A percentile compares a stretch with the other conserved stretches of the same genome.
Evolutionary conservation across 139 green algal genomes (phyloP).

Genomic region (Eudorina sp.): DNA sequence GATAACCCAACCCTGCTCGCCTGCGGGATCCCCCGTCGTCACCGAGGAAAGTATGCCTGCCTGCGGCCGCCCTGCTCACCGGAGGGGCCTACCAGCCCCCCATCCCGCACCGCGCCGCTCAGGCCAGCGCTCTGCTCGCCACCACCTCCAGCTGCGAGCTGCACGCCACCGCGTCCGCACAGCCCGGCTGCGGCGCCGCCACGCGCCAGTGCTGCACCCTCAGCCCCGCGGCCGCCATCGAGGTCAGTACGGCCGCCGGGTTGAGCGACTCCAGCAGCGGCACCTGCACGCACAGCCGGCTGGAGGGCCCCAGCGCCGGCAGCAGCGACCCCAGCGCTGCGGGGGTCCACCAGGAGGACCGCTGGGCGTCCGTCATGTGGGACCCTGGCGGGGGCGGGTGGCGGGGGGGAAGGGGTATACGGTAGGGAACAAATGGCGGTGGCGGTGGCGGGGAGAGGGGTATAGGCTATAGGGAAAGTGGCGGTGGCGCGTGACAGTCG

Average conservation of each 20-base stretch:
- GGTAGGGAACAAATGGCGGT: not conserved
- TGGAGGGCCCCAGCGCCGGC: constrained; percentile 57
- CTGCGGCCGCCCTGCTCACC: too few species aligned
- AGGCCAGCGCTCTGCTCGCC: not conserved
- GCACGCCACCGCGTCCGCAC: not conserved
- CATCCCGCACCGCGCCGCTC: not conserved
- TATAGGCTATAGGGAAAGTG: too few species aligned
- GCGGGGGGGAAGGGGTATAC: not conserved
- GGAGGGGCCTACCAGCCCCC: not conserved
- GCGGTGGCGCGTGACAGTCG: too few species aligned
- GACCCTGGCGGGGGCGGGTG: not conserved
- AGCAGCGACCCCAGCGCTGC: constrained; percentile 48
- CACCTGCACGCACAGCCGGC: constrained; percentile 61
- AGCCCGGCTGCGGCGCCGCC: constrained; percentile 28
- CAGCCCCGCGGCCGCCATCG: not conserved
- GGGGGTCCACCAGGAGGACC: constrained; percentile 25
- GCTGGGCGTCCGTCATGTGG: not conserved
- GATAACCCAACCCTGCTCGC: too few species aligned
- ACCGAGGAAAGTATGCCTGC: too few species aligned
- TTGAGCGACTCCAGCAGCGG: not conserved
- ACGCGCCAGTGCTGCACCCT: not conserved
- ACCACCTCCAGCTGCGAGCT: constrained; percentile 31
- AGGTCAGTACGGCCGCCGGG: constrained; percentile 18
- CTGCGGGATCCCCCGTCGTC: too few species aligned
- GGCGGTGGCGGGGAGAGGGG: not conserved